phyloP scores from a whole-genome alignment of 257 asterid species.

The Solanum raphanifolium region DNA sequence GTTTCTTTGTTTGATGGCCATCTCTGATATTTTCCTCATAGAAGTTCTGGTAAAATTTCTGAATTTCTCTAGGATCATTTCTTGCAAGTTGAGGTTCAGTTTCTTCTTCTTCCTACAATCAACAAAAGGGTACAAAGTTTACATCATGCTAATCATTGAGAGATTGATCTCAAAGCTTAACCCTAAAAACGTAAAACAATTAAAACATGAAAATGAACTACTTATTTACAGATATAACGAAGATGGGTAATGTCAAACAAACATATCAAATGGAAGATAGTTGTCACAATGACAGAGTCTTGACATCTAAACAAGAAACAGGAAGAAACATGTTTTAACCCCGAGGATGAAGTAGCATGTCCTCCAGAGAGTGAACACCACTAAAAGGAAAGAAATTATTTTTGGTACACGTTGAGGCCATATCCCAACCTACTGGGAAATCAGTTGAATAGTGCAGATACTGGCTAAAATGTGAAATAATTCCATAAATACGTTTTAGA shows the following conservation, averaged over 20 bases:
- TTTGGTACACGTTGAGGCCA: neutral
- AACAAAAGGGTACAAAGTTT: neutral
- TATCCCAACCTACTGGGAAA: neutral
- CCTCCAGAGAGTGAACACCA: neutral
- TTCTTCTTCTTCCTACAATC: conserved; percentile 63
- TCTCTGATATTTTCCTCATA: conserved; percentile 65
- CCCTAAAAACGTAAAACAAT: neutral
- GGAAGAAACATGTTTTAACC: neutral
- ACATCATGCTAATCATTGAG: neutral
- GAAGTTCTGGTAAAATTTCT: conserved; percentile 55
- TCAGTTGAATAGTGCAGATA: neutral
- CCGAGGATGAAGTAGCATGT: neutral
- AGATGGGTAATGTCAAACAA: neutral
- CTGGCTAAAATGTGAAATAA: neutral
- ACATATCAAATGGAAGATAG: neutral
- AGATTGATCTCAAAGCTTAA: neutral
- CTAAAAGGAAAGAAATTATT: neutral
- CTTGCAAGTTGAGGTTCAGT: conserved; percentile 39
- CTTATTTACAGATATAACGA: neutral
- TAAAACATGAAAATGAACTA: neutral
- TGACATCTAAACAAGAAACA: neutral
- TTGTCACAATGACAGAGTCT: neutral
- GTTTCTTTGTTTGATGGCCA: conserved; percentile 77
- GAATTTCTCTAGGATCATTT: conserved; percentile 64
- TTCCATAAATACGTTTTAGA: neutral